Conservation (phyloP, 306 rosid species). For the Acacia confusa region DNA sequence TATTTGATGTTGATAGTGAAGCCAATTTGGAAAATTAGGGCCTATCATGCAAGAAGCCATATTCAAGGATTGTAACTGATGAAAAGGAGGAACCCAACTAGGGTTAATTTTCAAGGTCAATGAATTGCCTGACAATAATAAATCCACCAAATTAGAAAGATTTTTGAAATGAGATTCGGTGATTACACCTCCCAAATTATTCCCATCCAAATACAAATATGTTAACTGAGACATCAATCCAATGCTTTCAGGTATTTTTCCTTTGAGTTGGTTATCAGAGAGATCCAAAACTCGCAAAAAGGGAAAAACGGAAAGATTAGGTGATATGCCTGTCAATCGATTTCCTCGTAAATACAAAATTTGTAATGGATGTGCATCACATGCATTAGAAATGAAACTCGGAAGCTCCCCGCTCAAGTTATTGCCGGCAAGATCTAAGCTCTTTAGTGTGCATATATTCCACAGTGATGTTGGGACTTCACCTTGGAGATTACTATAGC, state of each 20-base stretch:
- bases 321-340: background rate
- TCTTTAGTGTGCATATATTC: slow-evolving; percentile 3
- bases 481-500: background rate
- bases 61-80: accelerated
- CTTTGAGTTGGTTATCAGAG: background rate
- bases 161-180: background rate
- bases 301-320: background rate
- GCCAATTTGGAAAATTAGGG: slow-evolving; percentile 28
- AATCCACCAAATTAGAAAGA: accelerated
- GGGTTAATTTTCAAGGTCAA: background rate
- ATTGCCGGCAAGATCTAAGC: background rate
- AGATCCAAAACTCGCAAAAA: background rate
- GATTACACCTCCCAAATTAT: background rate
- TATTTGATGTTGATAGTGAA: background rate
- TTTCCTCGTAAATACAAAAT: background rate
- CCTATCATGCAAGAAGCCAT: slow-evolving; percentile 25
- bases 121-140: background rate
- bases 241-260: slow-evolving; percentile 9
- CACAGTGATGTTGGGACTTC: background rate
- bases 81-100: slow-evolving; percentile 26
- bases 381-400: background rate
- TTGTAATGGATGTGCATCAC: background rate
- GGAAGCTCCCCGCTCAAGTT: slow-evolving; percentile 6
- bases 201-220: background rate
- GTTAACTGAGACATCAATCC: background rate